phyloP scores from a whole-genome alignment of 345 rosid genomes.

The Conringia planisiliqua region DNA sequence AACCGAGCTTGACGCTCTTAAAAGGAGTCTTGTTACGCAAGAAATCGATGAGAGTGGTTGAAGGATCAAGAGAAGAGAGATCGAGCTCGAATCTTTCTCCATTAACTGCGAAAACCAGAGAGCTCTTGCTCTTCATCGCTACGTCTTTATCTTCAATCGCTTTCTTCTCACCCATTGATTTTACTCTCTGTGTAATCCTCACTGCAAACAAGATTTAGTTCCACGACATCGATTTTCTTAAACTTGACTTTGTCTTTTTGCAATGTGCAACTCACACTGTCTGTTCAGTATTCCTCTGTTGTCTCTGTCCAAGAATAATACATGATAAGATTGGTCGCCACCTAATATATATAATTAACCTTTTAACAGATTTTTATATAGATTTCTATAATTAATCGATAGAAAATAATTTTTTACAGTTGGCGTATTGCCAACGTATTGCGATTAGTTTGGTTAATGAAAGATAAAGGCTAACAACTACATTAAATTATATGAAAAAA shows the following conservation, averaged over 20 bases:
- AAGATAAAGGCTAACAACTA: not conserved
- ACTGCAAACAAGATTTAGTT: not conserved
- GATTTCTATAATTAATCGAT: not conserved
- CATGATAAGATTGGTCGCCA: not conserved
- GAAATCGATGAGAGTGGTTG: conserved; percentile 79
- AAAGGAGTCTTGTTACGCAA: conserved; percentile 65
- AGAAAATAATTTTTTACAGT: not conserved
- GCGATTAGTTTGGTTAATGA: not conserved
- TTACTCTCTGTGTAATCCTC: not conserved
- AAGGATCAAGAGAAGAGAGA: conserved; percentile 51
- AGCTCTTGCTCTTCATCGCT: conserved; percentile 17
- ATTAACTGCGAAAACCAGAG: conserved; percentile 72
- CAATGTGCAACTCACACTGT: not conserved
- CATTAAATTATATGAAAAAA: not conserved
- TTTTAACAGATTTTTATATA: not conserved
- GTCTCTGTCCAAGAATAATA: not conserved
- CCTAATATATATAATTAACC: not conserved
- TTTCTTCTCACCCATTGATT: not conserved
- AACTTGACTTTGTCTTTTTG: not conserved
- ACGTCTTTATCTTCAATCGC: conserved; percentile 10
- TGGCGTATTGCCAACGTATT: not conserved
- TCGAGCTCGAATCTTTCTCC: conserved; percentile 66
- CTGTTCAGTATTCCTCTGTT: not conserved
- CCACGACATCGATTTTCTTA: not conserved
- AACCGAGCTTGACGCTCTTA: conserved; percentile 86